Base-by-base conservation (phyloP, 2,329 filamentous ascomycete species). In the Neofusicoccum cordaticola region DNA sequence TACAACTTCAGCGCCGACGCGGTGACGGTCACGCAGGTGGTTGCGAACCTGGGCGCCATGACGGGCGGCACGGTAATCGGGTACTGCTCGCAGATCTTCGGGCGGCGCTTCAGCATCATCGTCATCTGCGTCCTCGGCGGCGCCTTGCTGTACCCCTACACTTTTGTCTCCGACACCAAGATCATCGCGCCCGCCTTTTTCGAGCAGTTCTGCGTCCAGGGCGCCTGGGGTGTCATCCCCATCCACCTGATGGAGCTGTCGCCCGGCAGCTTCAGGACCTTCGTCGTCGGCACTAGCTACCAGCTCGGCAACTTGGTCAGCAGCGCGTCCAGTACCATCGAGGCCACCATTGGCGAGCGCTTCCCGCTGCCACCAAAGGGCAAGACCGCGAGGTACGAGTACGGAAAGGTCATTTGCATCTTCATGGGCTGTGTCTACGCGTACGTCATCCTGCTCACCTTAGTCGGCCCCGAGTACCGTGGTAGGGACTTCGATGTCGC, bases 371-470 rank as follows among this genome's bases (percentile, higher is more conserved):
- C 87, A 0, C 79, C 85, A 0, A 84, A 76, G 69, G 74, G 71
- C 31, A 68, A 68, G 15, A 67, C 70, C 0, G 68, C 68, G 60
- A 68, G 77, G 31, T 77, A 83, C 1, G 74, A 82, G 17, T 96
- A 96, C 69, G 92, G 91, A 44, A 88, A 88, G 70, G 92, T 96
- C 9, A 94, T 96, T 68, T 92, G 89, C 73, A 95, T 96, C 72
- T 96, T 97, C 78, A 93, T 97, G 90, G 93, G 84, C 0, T 92
- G 89, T 69, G 92, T 96, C 1, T 96, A 82, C 70, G 84, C 79
- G 1, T 88, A 88, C 72, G 79, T 83, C 4, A 86, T 88, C 66
- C 8, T 88, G 2, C 73, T 92, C 63, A 88, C 88, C 0, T 75
- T 91, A 9, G 48, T 91, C 2, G 90, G 90, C 4, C 83, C 83